Conservation (phyloP, 2,329 filamentous ascomycete genomes). For the Sporothrix protearum region DNA sequence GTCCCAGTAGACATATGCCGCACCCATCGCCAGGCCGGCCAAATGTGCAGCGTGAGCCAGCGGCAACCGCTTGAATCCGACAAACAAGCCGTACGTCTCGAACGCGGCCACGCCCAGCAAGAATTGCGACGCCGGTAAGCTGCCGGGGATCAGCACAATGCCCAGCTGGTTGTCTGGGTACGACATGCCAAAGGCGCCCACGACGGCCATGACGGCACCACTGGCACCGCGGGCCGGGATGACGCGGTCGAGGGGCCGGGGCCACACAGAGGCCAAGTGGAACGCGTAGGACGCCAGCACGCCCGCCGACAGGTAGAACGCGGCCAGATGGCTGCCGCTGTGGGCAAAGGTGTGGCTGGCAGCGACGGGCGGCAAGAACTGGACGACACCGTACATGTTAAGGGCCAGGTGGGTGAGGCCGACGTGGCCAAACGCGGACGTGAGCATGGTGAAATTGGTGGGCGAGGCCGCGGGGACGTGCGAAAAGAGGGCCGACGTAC, state of each 20-base stretch:
- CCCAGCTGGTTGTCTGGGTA: slow-evolving; percentile 28
- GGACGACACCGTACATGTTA: slow-evolving; percentile 34
- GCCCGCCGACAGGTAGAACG: slow-evolving; percentile 32
- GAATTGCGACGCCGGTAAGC: slow-evolving; percentile 29
- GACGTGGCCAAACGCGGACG: slow-evolving; percentile 34
- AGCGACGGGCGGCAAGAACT: slow-evolving; percentile 31
- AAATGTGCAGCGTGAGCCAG: slow-evolving; percentile 31
- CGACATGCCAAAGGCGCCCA: slow-evolving; percentile 29
- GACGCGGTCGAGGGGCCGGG: slow-evolving; percentile 25
- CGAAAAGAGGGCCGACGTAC: slow-evolving; percentile 24
- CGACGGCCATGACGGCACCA: slow-evolving; percentile 31
- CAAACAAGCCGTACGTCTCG: slow-evolving; percentile 31
- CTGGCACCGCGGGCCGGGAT: slow-evolving; percentile 30
- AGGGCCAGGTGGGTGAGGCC: slow-evolving; percentile 31
- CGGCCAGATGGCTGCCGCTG: slow-evolving; percentile 31
- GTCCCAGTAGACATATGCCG: slow-evolving; percentile 30
- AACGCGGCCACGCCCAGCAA: slow-evolving; percentile 26
- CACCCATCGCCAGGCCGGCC: slow-evolving; percentile 29
- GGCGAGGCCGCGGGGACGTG: slow-evolving; percentile 25
- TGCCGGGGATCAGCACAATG: slow-evolving; percentile 28
- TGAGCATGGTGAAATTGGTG: slow-evolving; percentile 32
- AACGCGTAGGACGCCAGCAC: slow-evolving; percentile 28
- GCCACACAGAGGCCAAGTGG: slow-evolving; percentile 29
- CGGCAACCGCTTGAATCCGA: slow-evolving; percentile 28
- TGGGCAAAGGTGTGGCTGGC: slow-evolving; percentile 26